Percentiles rank a stretch among this genome's conserved stretches.
Evolutionary conservation across 106 monocot genomes (phyloP).

Genomic region (Allium fistulosum): DNA sequence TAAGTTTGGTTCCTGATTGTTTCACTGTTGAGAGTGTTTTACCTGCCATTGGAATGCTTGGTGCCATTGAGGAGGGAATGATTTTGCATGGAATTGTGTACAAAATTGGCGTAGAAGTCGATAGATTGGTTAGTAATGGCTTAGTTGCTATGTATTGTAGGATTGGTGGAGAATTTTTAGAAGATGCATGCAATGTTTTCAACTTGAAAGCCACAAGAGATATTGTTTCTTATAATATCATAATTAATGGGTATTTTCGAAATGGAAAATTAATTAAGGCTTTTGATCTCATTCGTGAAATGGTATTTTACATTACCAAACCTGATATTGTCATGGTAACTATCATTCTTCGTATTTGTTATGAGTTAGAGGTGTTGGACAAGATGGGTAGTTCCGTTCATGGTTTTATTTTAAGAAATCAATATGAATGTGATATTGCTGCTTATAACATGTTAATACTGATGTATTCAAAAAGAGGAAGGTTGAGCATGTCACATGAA

Average conservation of each 20-base stretch:
- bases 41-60: conserved; percentile 17
- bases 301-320: conserved; percentile 5
- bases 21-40: conserved; percentile 33
- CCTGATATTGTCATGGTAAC: conserved; percentile 17
- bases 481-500: too few relatives aligned
- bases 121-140: conserved; percentile 18
- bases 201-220: conserved; percentile 4
- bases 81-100: conserved; percentile 14
- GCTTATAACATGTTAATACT: too few relatives aligned
- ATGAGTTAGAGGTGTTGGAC: conserved; percentile 3
- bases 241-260: conserved; percentile 16
- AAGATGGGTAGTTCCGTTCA: conserved; percentile 13
- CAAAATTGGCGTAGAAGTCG: conserved; percentile 25
- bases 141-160: conserved; percentile 18
- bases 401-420: too few relatives aligned
- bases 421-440: too few relatives aligned
- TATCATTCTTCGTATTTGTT: conserved; percentile 12
- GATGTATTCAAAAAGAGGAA: too few relatives aligned
- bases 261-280: conserved; percentile 6
- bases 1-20: conserved; percentile 17
- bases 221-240: conserved; percentile 17
- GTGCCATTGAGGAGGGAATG: conserved; percentile 6
- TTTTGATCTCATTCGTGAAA: conserved; percentile 12
- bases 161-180: conserved; percentile 8
- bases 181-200: conserved; percentile 5